Evolutionary conservation across 2,329 filamentous ascomycete genomes (phyloP), one percentile per base, ranked within the genome.

Genomic region (Neonectria neomacrospora): DNA sequence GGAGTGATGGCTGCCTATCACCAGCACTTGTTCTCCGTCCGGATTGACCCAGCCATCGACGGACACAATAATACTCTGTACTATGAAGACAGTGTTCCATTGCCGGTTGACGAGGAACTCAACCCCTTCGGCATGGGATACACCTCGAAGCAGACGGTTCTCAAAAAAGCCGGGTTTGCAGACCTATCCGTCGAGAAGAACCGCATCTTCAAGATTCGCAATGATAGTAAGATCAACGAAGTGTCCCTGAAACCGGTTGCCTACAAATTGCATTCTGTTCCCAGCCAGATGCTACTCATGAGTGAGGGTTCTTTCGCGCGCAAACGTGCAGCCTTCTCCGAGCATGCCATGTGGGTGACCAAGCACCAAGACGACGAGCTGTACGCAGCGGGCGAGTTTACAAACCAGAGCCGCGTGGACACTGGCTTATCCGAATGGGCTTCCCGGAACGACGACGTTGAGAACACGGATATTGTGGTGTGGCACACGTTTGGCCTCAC

Each of bases 401-500:
- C 82, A 1, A 70, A 72, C 3, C 45, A 48, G 26, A 48, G 45
- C 45, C 26, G 45, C 16, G 45, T 48, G 5, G 45, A 48, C 26
- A 48, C 45, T 30, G 82, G 82, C 0, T 18, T 63, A 20, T 50
- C 50, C 3, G 37, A 41, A 4, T 63, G 61, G 61, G 42, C 51
- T 12, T 37, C 39, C 8, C 42, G 62, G 5, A 28, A 58, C 2
- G 85, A 87, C 41, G 75, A 79, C 67, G 78, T 96, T 70, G 91
- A 90, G 59, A 90, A 96, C 80, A 91, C 88, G 1, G 91, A 97
- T 75, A 80, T 96, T 30, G 93, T 96, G 2, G 85, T 96, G 14
- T 97, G 93, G 93, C 93, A 96, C 79, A 96, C 92, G 0, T 97
- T 96, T 73, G 93, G 93, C 37, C 83, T 96, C 41, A 94, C 90